Base-by-base conservation (phyloP, 768 basidiomycete species). In the Leccinum boreale region DNA sequence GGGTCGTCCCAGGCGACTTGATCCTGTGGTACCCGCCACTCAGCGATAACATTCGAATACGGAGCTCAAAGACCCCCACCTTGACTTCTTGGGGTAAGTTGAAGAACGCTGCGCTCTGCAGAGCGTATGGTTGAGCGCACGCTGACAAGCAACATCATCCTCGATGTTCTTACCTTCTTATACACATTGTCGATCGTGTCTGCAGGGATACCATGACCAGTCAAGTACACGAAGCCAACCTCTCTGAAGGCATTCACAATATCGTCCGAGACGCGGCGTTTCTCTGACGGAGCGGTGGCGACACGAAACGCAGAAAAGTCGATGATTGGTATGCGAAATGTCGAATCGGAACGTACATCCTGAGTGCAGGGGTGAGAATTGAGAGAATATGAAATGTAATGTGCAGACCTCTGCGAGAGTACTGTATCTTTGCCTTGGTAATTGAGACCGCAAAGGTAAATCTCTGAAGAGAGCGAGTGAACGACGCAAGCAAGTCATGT, bases 1-100 rank as follows among this genome's bases (percentile, higher is more conserved):
- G 92, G 90, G 68, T 92, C 89, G 55, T 89, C 86, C 92, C 92
- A 94, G 56, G 85, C 84, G 6, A 93, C 79, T 58, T 77, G 74
- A 50, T 79, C 74, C 85, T 90, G 28, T 31, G 31, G 29, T 5
- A 19, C 51, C 15, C n/a, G 12, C 19, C 36, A 24, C 29, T 63
- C 29, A 59, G 59, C 7, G 21, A 15, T 6, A 45, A 15, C 17
- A 28, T 26, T 42, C 23, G 11, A n/a, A 36, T 14, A 24, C 1
- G 3, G 17, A 21, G 15, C 28, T 26, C 26, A 17, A 42, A 39
- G 29, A 1, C 23, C 8, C 55, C 53, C 53, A 82, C 88, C 77
- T 92, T 92, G 46, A 75, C 70, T 48, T 85, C 81, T 46, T 71
- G 65, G 5, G 90, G 83, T 55, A 94, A 70, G 29, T 68, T 64